These are phyloP conservation scores for Heritiera littoralis DNA, from an alignment of 345 rosid species.

Conservation along the genomic window DNA sequence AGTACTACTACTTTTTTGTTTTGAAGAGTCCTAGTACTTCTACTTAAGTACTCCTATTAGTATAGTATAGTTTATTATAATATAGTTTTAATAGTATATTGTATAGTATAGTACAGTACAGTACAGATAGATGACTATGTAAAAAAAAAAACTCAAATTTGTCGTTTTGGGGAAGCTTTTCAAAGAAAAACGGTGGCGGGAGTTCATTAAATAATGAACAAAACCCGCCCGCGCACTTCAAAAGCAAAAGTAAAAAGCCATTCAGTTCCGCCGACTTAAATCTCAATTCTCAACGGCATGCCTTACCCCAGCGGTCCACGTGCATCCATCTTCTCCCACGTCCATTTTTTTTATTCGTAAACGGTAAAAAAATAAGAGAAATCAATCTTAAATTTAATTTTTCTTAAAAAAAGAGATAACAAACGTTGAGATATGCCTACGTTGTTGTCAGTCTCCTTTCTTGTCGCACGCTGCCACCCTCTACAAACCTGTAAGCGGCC, in stretches of 20 bases:
- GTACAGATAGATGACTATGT: no score
- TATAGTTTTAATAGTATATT: no score
- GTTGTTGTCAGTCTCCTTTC: no score
- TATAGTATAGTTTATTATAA: no score
- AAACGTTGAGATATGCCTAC: no score
- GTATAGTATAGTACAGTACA: no score
- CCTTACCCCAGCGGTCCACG: neutral
- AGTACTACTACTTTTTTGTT: neutral
- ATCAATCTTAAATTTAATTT: no score
- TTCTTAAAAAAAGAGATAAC: no score
- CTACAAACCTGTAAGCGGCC: neutral
- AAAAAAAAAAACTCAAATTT: neutral
- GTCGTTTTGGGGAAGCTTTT: neutral
- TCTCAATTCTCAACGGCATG: conserved; percentile 23
- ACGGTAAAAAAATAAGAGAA: no score
- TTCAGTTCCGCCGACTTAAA: no score
- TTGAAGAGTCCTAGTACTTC: neutral
- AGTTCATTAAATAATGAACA: neutral
- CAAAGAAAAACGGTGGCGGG: neutral
- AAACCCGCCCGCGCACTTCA: no score
- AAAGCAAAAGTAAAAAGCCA: neutral
- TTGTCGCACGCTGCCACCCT: neutral
- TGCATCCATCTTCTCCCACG: neutral
- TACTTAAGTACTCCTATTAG: no score
- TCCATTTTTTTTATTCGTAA: neutral